phyloP scores from a whole-genome alignment of 257 asterid species.

The Nicotiana noctiflora region DNA sequence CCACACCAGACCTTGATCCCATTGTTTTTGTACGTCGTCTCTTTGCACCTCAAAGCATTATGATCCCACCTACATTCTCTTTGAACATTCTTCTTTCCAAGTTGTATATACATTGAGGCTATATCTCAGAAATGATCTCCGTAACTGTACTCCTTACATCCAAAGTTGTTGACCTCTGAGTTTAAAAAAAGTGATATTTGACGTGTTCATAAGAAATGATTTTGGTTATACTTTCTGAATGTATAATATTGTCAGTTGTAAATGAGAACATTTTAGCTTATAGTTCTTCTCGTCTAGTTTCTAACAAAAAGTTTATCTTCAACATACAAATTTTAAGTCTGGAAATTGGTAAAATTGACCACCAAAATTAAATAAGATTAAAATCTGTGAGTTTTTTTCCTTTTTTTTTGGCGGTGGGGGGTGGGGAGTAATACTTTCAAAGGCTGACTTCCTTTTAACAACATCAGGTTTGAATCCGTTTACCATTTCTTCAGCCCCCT shows the following conservation, averaged over 20 bases:
- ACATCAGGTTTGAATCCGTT: neutral
- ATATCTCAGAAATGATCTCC: neutral
- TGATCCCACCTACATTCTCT: neutral
- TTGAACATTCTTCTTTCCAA: neutral
- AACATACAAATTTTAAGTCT: neutral
- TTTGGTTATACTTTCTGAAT: neutral
- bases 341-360: neutral
- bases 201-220: neutral
- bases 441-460: neutral
- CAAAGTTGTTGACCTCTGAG: neutral
- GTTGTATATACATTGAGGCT: conserved; percentile 5
- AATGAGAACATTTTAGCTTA: neutral
- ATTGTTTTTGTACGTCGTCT: neutral
- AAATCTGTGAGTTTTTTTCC: neutral
- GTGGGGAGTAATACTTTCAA: neutral
- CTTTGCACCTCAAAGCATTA: neutral
- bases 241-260: neutral
- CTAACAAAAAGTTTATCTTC: neutral
- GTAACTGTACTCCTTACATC: neutral
- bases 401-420: too few relatives aligned
- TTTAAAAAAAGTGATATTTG: neutral
- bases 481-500: neutral
- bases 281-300: neutral
- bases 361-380: neutral
- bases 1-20: neutral